A percentile compares a stretch with the other conserved stretches of the same genome.
These are phyloP conservation scores for Plenodomus biglobosus DNA, from an alignment of 2,329 filamentous ascomycete genomes.

Conservation along the genomic window DNA sequence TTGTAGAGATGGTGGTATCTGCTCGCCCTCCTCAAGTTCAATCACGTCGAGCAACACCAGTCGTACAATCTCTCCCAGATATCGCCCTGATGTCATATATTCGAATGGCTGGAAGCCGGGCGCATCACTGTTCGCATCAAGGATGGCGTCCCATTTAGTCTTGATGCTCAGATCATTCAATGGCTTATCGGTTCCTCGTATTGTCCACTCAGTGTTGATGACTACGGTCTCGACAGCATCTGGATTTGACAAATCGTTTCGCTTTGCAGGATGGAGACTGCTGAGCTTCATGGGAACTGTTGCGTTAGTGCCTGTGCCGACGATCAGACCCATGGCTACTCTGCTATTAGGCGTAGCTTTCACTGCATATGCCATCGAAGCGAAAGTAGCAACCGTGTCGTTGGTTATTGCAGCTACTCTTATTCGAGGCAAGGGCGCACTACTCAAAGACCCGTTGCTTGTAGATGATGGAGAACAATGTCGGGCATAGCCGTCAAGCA, in stretches of 20 bases:
- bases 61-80: slow-evolving; percentile 74
- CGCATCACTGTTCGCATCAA: slow-evolving; percentile 67
- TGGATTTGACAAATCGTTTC: slow-evolving; percentile 41
- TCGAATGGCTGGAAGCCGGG: slow-evolving; percentile 81
- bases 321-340: slow-evolving; percentile 77
- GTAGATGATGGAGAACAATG: slow-evolving; percentile 42
- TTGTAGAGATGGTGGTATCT: slow-evolving; percentile 58
- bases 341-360: slow-evolving; percentile 62
- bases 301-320: slow-evolving; percentile 79
- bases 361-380: slow-evolving; percentile 74
- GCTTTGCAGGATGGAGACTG: slow-evolving; percentile 65
- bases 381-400: slow-evolving; percentile 76
- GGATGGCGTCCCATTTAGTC: slow-evolving; percentile 68
- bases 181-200: slow-evolving; percentile 71
- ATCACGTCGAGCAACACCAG: slow-evolving; percentile 71
- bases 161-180: slow-evolving; percentile 64
- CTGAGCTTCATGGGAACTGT: slow-evolving; percentile 70
- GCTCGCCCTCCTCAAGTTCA: slow-evolving; percentile 30
- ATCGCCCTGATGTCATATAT: slow-evolving; percentile 80
- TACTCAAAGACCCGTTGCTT: not conserved
- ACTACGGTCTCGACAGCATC: slow-evolving; percentile 63
- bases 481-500: slow-evolving; percentile 61
- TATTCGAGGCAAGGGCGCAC: slow-evolving; percentile 60
- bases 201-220: slow-evolving; percentile 84
- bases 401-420: slow-evolving; percentile 77